Percentiles rank a stretch among this genome's conserved stretches.
Conservation (phyloP, 768 basidiomycete species). For the Crucibulum laeve region DNA sequence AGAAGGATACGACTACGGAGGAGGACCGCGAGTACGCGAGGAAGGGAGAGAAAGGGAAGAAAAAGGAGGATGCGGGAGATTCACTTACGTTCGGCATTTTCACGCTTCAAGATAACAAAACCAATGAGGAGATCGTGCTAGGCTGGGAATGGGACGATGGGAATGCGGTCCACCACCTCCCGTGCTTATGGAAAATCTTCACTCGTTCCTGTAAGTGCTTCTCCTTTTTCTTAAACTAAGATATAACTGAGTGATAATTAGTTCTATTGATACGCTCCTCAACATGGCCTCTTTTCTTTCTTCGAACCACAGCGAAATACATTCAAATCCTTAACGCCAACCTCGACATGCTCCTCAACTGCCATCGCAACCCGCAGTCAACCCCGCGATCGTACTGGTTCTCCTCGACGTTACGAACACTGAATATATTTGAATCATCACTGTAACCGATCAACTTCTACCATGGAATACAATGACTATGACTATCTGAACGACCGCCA, state of each 20-base stretch:
- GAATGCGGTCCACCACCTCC: constrained; percentile 78
- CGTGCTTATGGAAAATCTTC: constrained; percentile 56
- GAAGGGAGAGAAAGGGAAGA: constrained; percentile 13
- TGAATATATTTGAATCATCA: too few species aligned
- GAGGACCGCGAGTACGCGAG: too few species aligned
- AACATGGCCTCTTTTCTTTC: constrained; percentile 7
- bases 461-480: too few species aligned
- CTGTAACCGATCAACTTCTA: too few species aligned
- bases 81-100: constrained; percentile 75
- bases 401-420: too few species aligned
- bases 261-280: constrained; percentile 13
- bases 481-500: too few species aligned
- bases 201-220: constrained; percentile 51
- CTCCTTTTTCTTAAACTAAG: constrained; percentile 7
- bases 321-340: neutral
- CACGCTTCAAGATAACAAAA: constrained; percentile 67
- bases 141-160: constrained; percentile 98
- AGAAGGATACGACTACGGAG: too few species aligned
- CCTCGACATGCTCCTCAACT: constrained; percentile 8
- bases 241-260: too few species aligned
- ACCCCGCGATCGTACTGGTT: too few species aligned
- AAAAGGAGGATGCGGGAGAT: constrained; percentile 17
- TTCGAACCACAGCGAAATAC: neutral
- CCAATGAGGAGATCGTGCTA: constrained; percentile 81
- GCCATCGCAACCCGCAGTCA: constrained; percentile 2